phyloP scores from a whole-genome alignment of 164 flowering plant genomes.

The Magnolia changhungtana region DNA sequence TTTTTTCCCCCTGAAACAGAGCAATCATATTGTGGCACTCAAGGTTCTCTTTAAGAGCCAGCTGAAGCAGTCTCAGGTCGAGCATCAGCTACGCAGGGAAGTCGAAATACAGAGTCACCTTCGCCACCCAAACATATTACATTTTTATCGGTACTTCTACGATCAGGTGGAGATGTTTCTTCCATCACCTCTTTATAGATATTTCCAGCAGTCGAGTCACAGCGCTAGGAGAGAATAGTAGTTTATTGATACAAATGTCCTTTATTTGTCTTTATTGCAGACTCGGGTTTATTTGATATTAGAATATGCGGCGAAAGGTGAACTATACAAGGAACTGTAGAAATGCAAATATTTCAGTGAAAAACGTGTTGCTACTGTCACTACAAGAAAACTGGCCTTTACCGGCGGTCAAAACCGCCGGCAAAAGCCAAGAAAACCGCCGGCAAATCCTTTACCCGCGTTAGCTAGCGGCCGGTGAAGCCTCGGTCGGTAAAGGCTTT shows the following conservation, averaged over 20 bases:
- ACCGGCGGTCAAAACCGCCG: no score
- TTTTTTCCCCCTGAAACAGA: constrained; percentile 39
- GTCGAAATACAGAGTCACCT: constrained; percentile 97
- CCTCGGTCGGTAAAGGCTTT: no score
- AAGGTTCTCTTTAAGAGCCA: constrained; percentile 96
- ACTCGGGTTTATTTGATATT: constrained; percentile 87
- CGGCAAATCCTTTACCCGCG: no score
- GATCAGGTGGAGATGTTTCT: constrained; percentile 58
- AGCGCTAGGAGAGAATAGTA: not conserved
- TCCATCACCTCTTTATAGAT: not conserved
- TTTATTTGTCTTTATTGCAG: constrained; percentile 36
- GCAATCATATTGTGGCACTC: constrained; percentile 88
- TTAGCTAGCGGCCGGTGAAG: no score
- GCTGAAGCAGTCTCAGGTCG: constrained; percentile 90
- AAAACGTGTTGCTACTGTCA: constrained; percentile 95
- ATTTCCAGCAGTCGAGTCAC: not conserved
- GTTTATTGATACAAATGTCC: not conserved
- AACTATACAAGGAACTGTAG: constrained; percentile 89
- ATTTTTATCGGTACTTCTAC: constrained; percentile 90
- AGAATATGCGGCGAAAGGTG: constrained; percentile 95
- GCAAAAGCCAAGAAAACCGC: no score
- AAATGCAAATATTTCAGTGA: constrained; percentile 91
- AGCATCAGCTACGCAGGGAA: constrained; percentile 94
- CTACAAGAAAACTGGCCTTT: no score
- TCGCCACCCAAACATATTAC: constrained; percentile 77